Base-by-base conservation (phyloP, 1,284 basidiomycete species). In the Cutaneotrichosporon mucoides region DNA sequence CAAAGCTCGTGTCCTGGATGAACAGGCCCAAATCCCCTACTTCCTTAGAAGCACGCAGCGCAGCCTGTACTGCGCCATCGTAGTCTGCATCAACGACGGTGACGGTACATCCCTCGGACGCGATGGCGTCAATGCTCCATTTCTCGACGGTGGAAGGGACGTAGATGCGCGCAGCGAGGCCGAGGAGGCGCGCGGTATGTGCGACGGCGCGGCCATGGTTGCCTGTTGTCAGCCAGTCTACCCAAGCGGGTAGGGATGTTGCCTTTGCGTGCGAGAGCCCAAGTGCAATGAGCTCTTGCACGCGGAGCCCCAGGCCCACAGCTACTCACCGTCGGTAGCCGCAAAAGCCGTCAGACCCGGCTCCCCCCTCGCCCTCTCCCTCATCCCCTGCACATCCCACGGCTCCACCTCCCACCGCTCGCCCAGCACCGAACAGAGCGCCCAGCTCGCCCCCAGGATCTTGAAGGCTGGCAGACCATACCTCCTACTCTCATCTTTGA, bases 401-500 rank as follows among this genome's bases (percentile, higher is more conserved):
- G 62, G 59, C 3, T 50, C 51, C 0, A 64, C 44, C 7, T 56
- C 62, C 51, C 57, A 64, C 33, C 62, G 49, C 37, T 54, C 34
- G 1, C 47, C 59, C 2, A 64, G 54, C 6, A 57, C 12, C 6
- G 51, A 47, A 15, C 54, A 55, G 13, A 60, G 49, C 1, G 50
- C 59, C 59, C 59, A 64, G 55, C 62, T 64, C 34, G 62, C 62
- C 2, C 62, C 62, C 24, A 64, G 59, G 6, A 64, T 50, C 55
- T 64, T 64, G 59, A 64, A 64, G 34, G 62, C 62, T 2, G 62
- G 62, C 24, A 64, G 57, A 6, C 62, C 62, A 42, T 52, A 64
- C 6, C 62, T 59, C 9, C 24, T 1, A 37, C 46, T 54, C 59
- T 64, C 62, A 57, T 64, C 62, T 54, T 64, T 64, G 54, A 60